Evolutionary conservation across 495 filamentous ascomycete species (phyloP).

Genomic region (Neurospora tetraspora): DNA sequence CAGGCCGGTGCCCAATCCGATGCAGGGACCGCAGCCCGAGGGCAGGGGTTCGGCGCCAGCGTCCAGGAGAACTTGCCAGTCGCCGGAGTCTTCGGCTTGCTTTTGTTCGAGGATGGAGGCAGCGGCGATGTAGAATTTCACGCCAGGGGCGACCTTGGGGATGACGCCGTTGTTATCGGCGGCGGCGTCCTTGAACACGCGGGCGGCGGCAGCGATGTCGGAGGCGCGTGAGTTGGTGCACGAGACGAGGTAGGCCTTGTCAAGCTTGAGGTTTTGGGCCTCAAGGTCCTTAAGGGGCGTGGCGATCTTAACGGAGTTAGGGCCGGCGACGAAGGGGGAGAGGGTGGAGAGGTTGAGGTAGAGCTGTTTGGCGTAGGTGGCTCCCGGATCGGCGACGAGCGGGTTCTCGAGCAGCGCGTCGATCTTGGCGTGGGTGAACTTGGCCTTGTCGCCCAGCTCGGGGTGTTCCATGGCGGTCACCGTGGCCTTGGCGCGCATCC

Average conservation of each 20-base stretch:
- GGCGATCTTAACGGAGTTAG: slow-evolving; percentile 83
- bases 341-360: slow-evolving; percentile 71
- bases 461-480: slow-evolving; percentile 41
- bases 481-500: slow-evolving; percentile 71
- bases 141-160: slow-evolving; percentile 67
- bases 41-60: slow-evolving; percentile 70
- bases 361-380: slow-evolving; percentile 74
- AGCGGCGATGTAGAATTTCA: slow-evolving; percentile 86
- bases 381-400: slow-evolving; percentile 62
- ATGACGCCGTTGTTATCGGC: slow-evolving; percentile 35
- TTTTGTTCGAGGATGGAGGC: slow-evolving; percentile 75
- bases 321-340: slow-evolving; percentile 79
- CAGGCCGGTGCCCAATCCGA: slow-evolving; percentile 77
- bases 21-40: slow-evolving; percentile 81
- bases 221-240: slow-evolving; percentile 85
- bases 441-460: slow-evolving; percentile 31
- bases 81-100: slow-evolving; percentile 67
- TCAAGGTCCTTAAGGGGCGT: slow-evolving; percentile 72
- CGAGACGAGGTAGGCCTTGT: slow-evolving; percentile 84
- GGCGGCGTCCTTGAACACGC: slow-evolving; percentile 74
- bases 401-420: slow-evolving; percentile 61
- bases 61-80: slow-evolving; percentile 77
- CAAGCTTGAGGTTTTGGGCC: slow-evolving; percentile 56
- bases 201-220: slow-evolving; percentile 73
- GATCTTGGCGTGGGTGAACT: slow-evolving; percentile 55